Evolutionary conservation across 495 filamentous ascomycete species (phyloP), one percentile per base, ranked within the genome.

Genomic region (Talaromyces liani): DNA sequence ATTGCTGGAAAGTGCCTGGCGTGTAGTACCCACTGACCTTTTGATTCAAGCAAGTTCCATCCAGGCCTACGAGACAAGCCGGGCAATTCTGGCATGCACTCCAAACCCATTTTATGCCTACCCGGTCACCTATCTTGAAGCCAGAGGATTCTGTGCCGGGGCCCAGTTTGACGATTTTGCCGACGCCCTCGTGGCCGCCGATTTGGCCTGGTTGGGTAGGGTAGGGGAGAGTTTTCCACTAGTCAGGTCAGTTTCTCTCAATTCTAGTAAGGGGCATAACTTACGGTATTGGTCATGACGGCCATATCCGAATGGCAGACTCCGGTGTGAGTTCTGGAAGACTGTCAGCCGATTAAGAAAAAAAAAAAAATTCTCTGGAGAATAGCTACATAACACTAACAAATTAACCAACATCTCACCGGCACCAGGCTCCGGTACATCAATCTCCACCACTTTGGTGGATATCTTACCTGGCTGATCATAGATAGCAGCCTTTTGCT

Each of bases 1-100:
- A 91, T 71, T 90, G 85, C 70, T 89, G 87, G 72, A 91, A 91
- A 25, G 87, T 91, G 34, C 88, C 87, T 0, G 87, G 87, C 29
- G 77, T 76, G 65, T 82, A 81, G 71, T 81, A 83, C 24, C 80
- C 77, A n/a, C 75, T 78, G 45, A 87, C 68, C 67, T 84, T 85
- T 56, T 78, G 75, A 60, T 84, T 82, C 66, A 81, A 80, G 76
- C 85, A 88, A 31, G 81, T 64, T 1, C 78, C 86, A 60, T 90
- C 88, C 18, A 76, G 67, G n/a, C 84, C 82, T 7, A 78, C 77
- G 36, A 82, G 76, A 65, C 87, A 89, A 5, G 86, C 69, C 76
- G 73, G 72, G 69, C 85, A 87, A 66, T 73, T 77, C 12, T 76
- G 74, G 36, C 80, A 83, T 10, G 72, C 79, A 33, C 74, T 80